Percentiles rank a stretch among this genome's conserved stretches.
Evolutionary conservation across 495 filamentous ascomycete genomes (phyloP).

Genomic region (Pyrenula massariospora): DNA sequence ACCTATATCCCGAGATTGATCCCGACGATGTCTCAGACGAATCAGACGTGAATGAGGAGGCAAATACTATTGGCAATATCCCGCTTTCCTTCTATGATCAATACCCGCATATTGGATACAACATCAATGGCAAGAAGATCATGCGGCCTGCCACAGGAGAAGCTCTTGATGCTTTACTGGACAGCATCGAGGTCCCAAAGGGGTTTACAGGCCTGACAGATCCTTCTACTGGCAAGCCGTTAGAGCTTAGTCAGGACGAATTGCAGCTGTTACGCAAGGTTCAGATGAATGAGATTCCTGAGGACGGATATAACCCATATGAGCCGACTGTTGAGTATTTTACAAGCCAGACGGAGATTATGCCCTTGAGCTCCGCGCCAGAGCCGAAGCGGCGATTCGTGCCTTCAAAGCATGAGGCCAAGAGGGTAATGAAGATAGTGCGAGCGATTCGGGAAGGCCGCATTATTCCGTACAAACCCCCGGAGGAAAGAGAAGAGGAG

Average conservation of each 20-base stretch:
- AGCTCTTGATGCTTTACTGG: conserved; percentile 84
- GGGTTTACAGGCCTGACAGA: conserved; percentile 97
- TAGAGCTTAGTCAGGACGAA: conserved; percentile 80
- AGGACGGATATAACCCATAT: conserved; percentile 85
- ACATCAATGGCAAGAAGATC: conserved; percentile 97
- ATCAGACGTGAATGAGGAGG: conserved; percentile 63
- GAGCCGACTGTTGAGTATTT: conserved; percentile 90
- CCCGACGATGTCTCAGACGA: conserved; percentile 95
- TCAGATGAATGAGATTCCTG: conserved; percentile 78
- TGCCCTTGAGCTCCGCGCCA: conserved; percentile 88
- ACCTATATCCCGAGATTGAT: conserved; percentile 80
- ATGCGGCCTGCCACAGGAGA: conserved; percentile 90
- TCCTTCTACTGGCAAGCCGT: conserved; percentile 78
- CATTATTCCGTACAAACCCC: conserved; percentile 82
- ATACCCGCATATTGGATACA: conserved; percentile 96
- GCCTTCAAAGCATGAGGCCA: conserved; percentile 95
- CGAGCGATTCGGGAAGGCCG: conserved; percentile 89
- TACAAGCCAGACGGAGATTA: conserved; percentile 75
- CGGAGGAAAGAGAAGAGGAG: conserved; percentile 59
- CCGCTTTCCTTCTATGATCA: conserved; percentile 90
- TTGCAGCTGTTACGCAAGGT: conserved; percentile 79
- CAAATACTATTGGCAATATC: conserved; percentile 92
- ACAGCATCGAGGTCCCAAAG: conserved; percentile 95
- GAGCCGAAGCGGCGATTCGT: conserved; percentile 94
- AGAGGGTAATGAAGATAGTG: conserved; percentile 95